These are phyloP conservation scores for Vanderwaltozyma verrucispora DNA, from an alignment of 805 yeast species.

Conservation along the genomic window DNA sequence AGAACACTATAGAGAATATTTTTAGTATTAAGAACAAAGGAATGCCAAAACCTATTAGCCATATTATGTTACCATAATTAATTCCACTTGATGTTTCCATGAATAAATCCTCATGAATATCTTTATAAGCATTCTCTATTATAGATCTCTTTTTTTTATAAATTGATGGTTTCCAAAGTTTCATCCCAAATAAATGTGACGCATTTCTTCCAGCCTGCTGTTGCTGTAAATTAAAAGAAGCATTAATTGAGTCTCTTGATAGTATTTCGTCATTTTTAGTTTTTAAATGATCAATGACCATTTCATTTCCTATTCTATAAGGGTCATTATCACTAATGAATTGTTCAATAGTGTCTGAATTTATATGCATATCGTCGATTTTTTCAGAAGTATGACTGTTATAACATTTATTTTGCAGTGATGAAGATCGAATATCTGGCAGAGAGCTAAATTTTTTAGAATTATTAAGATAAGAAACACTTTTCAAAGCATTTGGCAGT, in stretches of 20 bases:
- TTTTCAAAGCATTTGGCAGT: no score
- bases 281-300: slow-evolving; percentile 1
- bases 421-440: no score
- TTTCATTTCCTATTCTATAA: background rate
- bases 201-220: slow-evolving; percentile 95
- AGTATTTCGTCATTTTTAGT: background rate
- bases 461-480: no score
- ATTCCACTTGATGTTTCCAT: slow-evolving; percentile 51
- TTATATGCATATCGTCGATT: no score
- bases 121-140: slow-evolving; percentile 80
- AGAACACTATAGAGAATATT: slow-evolving; percentile 34
- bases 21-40: slow-evolving; percentile 39
- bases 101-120: slow-evolving; percentile 67
- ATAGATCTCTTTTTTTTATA: slow-evolving; percentile 90
- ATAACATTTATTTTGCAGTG: no score
- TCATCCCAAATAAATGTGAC: slow-evolving; percentile 96
- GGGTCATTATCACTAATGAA: background rate
- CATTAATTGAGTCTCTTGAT: slow-evolving; percentile 28
- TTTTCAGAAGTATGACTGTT: no score
- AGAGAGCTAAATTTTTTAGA: no score
- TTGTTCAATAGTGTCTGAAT: background rate
- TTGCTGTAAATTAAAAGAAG: slow-evolving; percentile 48
- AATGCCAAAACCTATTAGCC: slow-evolving; percentile 69
- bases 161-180: slow-evolving; percentile 96
- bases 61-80: slow-evolving; percentile 52